Conservation (phyloP, 2,329 filamentous ascomycete genomes). For the Bretziella fagacearum region DNA sequence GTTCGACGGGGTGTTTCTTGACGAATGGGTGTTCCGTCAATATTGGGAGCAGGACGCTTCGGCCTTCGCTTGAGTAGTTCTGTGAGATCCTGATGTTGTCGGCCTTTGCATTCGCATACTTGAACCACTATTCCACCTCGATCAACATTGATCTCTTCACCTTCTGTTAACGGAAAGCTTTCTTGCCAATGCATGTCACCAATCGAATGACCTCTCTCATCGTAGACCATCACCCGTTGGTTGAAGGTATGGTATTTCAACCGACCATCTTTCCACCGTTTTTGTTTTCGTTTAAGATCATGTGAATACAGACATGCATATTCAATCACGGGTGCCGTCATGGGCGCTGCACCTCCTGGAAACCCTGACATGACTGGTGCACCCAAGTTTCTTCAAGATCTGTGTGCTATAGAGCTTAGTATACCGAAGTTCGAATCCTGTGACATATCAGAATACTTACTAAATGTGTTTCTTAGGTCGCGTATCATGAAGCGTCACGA, state of each 20-base stretch:
- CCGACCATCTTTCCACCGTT: constrained; percentile 84
- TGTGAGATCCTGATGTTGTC: constrained; percentile 59
- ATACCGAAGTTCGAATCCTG: too few relatives aligned
- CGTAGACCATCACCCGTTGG: constrained; percentile 77
- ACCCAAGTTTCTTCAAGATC: not conserved
- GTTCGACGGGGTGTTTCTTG: constrained; percentile 6
- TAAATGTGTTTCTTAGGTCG: too few relatives aligned
- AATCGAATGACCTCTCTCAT: constrained; percentile 61
- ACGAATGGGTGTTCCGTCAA: constrained; percentile 16
- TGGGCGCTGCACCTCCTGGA: constrained; percentile 24
- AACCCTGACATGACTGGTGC: not conserved
- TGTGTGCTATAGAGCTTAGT: too few relatives aligned
- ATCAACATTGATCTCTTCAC: constrained; percentile 68
- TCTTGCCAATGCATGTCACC: constrained; percentile 72
- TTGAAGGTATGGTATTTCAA: constrained; percentile 86
- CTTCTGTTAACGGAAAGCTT: constrained; percentile 52
- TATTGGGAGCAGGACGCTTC: constrained; percentile 15
- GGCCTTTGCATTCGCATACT: constrained; percentile 58
- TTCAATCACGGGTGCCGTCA: constrained; percentile 60
- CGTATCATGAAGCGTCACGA: too few relatives aligned
- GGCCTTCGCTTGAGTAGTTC: constrained; percentile 50
- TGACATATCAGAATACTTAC: too few relatives aligned
- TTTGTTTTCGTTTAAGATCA: constrained; percentile 71
- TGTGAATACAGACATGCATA: constrained; percentile 76
- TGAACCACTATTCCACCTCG: constrained; percentile 60